A percentile compares a stretch with the other conserved stretches of the same genome.
These are phyloP conservation scores for Candida quercuum DNA, from an alignment of 805 yeast species.

Conservation along the genomic window DNA sequence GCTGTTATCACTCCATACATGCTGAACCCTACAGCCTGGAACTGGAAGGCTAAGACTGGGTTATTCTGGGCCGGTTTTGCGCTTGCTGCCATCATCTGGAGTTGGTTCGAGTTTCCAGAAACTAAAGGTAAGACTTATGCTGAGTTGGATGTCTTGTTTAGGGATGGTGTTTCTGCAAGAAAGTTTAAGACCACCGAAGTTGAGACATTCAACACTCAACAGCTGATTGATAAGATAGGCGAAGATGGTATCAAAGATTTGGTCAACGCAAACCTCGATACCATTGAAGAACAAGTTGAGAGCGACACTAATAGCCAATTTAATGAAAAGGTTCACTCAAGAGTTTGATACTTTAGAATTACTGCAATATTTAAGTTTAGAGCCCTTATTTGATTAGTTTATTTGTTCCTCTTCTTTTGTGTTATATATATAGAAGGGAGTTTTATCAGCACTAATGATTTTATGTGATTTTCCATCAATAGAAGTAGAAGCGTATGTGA, in stretches of 20 bases:
- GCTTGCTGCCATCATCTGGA: constrained; percentile 30
- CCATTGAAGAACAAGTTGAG: neutral
- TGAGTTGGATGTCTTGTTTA: constrained; percentile 49
- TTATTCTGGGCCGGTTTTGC: constrained; percentile 38
- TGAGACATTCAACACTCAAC: constrained; percentile 16
- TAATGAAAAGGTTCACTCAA: too few species aligned
- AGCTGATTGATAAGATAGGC: constrained; percentile 14
- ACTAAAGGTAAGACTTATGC: constrained; percentile 49
- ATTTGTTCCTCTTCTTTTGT: too few species aligned
- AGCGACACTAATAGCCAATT: too few species aligned
- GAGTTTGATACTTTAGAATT: too few species aligned
- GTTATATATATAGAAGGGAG: too few species aligned
- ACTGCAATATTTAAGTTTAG: too few species aligned
- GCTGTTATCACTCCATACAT: constrained; percentile 39
- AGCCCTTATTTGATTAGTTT: too few species aligned
- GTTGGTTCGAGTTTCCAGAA: constrained; percentile 51
- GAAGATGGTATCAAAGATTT: constrained; percentile 14
- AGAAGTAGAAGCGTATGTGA: too few species aligned
- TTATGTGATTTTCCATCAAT: too few species aligned
- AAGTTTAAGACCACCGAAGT: constrained; percentile 23
- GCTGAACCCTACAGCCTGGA: constrained; percentile 39
- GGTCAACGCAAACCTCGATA: constrained; percentile 5
- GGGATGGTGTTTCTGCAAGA: constrained; percentile 25
- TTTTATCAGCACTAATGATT: too few species aligned
- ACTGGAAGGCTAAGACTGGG: constrained; percentile 40